phyloP scores from a whole-genome alignment of 768 basidiomycete genomes.

The Boletus rubropictus region DNA sequence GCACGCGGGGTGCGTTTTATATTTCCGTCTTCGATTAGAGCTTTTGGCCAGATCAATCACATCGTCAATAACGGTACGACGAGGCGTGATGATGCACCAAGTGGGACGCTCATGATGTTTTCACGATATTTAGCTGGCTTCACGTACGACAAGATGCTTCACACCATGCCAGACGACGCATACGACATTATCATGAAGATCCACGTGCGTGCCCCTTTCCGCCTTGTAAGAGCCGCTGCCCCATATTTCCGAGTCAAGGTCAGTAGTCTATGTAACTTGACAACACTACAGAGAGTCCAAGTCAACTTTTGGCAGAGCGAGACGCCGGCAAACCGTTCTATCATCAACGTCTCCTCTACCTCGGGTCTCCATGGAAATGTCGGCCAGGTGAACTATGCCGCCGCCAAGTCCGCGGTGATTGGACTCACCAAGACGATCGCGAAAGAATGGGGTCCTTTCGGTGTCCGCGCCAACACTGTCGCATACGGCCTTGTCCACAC shows the following conservation, averaged over 20 bases:
- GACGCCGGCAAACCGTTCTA: conserved; percentile 61
- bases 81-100: background rate
- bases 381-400: conserved; percentile 78
- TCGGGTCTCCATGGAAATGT: conserved; percentile 85
- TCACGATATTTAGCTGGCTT: conserved; percentile 48
- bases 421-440: conserved; percentile 82
- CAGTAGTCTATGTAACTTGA: background rate
- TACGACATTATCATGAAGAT: conserved; percentile 80
- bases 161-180: conserved; percentile 77
- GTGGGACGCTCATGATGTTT: background rate
- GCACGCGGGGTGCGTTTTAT: background rate
- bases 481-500: conserved; percentile 78
- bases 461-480: conserved; percentile 76
- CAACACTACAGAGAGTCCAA: background rate
- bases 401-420: conserved; percentile 71
- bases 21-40: conserved; percentile 34
- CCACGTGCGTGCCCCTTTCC: conserved; percentile 82
- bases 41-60: conserved; percentile 82
- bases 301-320: conserved; percentile 35
- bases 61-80: conserved; percentile 71
- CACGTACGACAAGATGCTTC: conserved; percentile 83
- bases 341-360: conserved; percentile 78
- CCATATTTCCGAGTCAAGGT: conserved; percentile 80
- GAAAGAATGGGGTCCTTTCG: conserved; percentile 83
- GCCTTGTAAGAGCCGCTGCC: conserved; percentile 76